Evolutionary conservation across 176 grass and related monocot species (phyloP), one percentile per base, ranked within the genome.

Genomic region (Aegilops longissima): DNA sequence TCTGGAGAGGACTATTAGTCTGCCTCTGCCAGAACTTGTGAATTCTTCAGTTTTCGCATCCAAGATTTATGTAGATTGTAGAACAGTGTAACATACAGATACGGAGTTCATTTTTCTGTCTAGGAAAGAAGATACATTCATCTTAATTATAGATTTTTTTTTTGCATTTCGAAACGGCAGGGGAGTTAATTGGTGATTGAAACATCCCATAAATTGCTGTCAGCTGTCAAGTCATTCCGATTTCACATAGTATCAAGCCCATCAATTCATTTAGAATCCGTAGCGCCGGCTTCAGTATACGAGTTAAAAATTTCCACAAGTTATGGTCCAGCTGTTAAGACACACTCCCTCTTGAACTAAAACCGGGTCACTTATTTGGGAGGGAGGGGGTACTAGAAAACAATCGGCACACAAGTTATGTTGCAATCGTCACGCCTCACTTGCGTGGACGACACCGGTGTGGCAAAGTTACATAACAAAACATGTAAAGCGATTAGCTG

Each of bases 401-500:
- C 42, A 84, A 67, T 18, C 10, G 3, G 1, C 59, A 13, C 58
- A 73, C 11, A 49, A 11, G 75, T 38, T 30, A 33, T n/a, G 24
- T 58, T 91, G 61, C 6, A 49, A 29, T 80, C 16, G 34, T 56
- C 74, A 87, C 80, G 74, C 67, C 74, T 79, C 67, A 12, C 76
- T 52, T 47, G 77, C 12, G 17, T 72, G 17, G 38, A 30, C 6
- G 16, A 66, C 25, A 17, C 35, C 14, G 61, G 79, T 9, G 66
- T 35, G 69, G 16, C 12, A 68, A 27, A 24, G 9, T 75, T 25
- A 23, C 20, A 14, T 38, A 79, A 39, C 11, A 18, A 82, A 82
- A 31, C 11, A 76, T 30, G n/a, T 13, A 79, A 24, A 84, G 39
- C 9, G 39, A 85, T 71, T 88, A 77, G 82, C 31, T 88, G 81